phyloP scores from a whole-genome alignment of 1,284 basidiomycete species.

The Marasmius oreades region DNA sequence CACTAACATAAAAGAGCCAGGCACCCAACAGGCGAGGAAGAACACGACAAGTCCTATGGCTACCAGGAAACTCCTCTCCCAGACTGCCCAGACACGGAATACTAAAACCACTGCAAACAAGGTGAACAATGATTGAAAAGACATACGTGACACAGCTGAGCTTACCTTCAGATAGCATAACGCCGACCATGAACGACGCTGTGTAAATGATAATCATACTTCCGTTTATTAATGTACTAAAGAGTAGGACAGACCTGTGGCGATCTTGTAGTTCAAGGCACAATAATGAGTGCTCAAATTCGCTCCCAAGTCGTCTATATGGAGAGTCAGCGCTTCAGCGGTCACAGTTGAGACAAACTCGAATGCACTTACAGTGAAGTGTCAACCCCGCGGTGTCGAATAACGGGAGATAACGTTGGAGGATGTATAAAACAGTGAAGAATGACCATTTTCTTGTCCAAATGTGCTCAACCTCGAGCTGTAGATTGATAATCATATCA shows the following conservation, averaged over 20 bases:
- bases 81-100: not conserved
- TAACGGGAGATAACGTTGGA: slow-evolving; percentile 3
- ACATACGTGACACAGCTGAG: not conserved
- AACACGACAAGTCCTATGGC: not conserved
- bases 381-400: not conserved
- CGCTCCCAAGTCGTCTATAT: not conserved
- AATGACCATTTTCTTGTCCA: not conserved
- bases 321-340: too few species aligned
- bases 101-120: not conserved
- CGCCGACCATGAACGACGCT: not conserved
- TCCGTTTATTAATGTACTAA: not conserved
- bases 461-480: not conserved
- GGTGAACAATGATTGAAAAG: not conserved
- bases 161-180: not conserved
- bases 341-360: too few species aligned
- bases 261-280: not conserved
- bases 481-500: not conserved
- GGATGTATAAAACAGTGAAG: not conserved
- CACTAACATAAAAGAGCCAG: not conserved
- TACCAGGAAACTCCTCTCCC: not conserved
- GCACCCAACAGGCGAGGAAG: not conserved
- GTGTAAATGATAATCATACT: too few species aligned
- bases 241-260: not conserved
- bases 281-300: not conserved
- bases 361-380: not conserved